phyloP scores from a whole-genome alignment of 2,329 filamentous ascomycete species.

The Parastagonospora avenae region DNA sequence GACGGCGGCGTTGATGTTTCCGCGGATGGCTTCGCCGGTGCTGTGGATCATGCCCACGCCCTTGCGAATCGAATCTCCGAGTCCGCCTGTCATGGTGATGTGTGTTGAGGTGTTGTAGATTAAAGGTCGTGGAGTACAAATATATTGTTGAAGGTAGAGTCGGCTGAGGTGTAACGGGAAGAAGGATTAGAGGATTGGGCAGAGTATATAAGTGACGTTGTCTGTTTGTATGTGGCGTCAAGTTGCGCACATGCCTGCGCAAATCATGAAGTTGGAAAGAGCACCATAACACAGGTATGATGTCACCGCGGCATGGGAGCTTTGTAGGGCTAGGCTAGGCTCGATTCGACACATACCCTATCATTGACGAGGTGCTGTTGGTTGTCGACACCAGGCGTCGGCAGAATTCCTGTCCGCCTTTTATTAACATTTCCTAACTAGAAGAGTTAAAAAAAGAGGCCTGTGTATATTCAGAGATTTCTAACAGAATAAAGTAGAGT shows the following conservation, averaged over 20 bases:
- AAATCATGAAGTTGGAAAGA: conserved; percentile 13
- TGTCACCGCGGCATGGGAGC: conserved; percentile 7
- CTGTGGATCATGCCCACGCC: conserved; percentile 44
- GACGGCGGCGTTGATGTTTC: conserved; percentile 43
- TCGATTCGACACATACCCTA: not conserved
- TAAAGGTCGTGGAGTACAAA: not conserved
- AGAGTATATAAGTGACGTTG: conserved; percentile 7
- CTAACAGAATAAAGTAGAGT: too few species aligned
- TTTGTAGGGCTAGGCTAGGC: conserved; percentile 8
- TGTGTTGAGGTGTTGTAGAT: conserved; percentile 3
- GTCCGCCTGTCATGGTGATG: conserved; percentile 28
- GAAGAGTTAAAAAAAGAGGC: too few species aligned
- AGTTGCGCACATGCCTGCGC: conserved; percentile 9
- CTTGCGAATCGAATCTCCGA: conserved; percentile 41
- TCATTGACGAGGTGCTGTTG: too few species aligned
- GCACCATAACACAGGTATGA: conserved; percentile 18
- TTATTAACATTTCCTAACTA: too few species aligned
- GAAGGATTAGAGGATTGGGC: not conserved
- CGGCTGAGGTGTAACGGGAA: conserved; percentile 3
- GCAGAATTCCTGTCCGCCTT: too few species aligned
- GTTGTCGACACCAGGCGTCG: too few species aligned
- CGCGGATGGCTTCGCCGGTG: conserved; percentile 46
- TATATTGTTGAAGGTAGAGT: conserved; percentile 5
- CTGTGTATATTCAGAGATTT: too few species aligned
- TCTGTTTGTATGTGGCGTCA: not conserved